Evolutionary conservation across 2,329 filamentous ascomycete species (phyloP), one percentile per base, ranked within the genome.

Genomic region (Exophiala sideris): DNA sequence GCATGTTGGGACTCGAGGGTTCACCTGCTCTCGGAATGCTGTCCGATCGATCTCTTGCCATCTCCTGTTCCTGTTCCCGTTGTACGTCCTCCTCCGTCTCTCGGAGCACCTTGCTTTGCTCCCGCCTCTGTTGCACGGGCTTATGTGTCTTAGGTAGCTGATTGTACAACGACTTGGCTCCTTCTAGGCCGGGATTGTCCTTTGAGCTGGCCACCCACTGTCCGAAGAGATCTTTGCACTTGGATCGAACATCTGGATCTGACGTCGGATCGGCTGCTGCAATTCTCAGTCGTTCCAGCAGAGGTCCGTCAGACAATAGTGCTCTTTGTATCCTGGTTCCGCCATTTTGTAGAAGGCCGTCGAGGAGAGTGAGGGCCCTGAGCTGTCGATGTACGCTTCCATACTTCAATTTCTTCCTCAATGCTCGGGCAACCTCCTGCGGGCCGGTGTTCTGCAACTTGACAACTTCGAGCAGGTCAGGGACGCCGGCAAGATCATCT

Each of bases 331-430:
- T 96, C 10, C 87, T 83, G 10, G 87, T 79, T 1, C 92, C 92
- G 2, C 91, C 91, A 74, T 99, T 99, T 68, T 96, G 89, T 57
- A 99, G 94, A 36, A 99, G 79, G 39, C 89, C 91, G 69, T 99
- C 94, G 1, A 99, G 81, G 46, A 99, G 86, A 9, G 88, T 87
- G 18, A 99, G 81, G 34, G 94, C 88, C 56, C 94, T 84, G 33
- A 97, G 79, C 71, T 99, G 94, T 46, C 91, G 87, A 71, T 97
- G 92, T n/a, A 89, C 80, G 66, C 85, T 95, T 64, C 94, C 94
- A 72, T 99, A 97, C 76, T 99, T 99, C 80, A 99, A 83, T 77
- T 97, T 97, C 82, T 99, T 99, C 57, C 94, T 85, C 64, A 99
- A 82, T 45, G 94, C 91, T 67, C 94, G 84, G 50, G 92, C 90